These are phyloP conservation scores for Trapa bicornis DNA, from an alignment of 345 rosid genomes.

Conservation along the genomic window DNA sequence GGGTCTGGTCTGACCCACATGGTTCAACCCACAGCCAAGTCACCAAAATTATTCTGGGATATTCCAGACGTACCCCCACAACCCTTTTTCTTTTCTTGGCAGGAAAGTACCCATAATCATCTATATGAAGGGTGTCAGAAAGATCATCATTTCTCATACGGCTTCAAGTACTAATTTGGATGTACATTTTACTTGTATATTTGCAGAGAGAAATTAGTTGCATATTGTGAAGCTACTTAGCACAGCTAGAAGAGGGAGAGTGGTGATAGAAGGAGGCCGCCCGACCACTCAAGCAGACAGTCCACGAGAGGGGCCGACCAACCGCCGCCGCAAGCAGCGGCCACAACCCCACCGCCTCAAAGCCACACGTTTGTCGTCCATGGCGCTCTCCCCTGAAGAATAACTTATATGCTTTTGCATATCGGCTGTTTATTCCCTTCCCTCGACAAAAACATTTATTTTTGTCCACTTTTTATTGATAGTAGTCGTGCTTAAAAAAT, in stretches of 20 bases:
- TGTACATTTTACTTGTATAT: neutral
- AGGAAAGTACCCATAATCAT: neutral
- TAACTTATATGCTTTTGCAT: neutral
- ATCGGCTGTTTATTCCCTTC: neutral
- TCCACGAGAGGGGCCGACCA: neutral
- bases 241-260: neutral
- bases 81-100: too few relatives aligned
- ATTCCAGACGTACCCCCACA: neutral
- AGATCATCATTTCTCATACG: neutral
- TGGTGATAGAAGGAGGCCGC: neutral
- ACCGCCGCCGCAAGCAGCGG: neutral
- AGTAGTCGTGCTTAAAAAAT: neutral
- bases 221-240: neutral
- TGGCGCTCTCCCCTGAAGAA: neutral
- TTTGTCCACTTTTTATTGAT: neutral
- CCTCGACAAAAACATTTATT: neutral
- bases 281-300: neutral
- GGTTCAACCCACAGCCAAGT: neutral
- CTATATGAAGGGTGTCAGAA: neutral
- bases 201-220: neutral
- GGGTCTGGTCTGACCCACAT: neutral
- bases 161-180: neutral
- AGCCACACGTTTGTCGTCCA: neutral
- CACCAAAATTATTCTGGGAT: neutral
- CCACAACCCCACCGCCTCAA: slow-evolving; percentile 1